Conservation (phyloP, 495 filamentous ascomycete species). For the Xylaria bambusicola region DNA sequence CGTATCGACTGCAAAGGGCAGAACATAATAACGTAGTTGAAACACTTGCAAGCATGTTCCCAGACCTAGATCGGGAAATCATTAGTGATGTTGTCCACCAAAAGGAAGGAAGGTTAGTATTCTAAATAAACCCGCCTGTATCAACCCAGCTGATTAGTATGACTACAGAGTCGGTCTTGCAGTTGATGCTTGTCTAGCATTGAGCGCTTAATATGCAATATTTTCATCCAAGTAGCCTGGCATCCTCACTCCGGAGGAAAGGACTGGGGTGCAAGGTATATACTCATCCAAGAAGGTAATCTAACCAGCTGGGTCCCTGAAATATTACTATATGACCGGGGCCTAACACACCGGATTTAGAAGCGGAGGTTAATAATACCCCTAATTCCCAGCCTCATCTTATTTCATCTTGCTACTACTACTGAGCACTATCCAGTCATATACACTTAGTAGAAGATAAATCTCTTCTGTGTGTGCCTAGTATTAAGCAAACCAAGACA, state of each 20-base stretch:
- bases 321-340: slow-evolving; percentile 7
- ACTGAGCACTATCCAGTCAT: background rate
- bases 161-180: slow-evolving; percentile 75
- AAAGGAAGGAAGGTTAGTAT: slow-evolving; percentile 83
- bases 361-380: slow-evolving; percentile 11
- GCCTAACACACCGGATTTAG: slow-evolving; percentile 6
- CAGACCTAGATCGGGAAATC: slow-evolving; percentile 83
- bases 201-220: slow-evolving; percentile 63
- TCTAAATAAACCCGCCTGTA: background rate
- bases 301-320: background rate
- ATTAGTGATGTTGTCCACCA: slow-evolving; percentile 92
- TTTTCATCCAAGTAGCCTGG: no score
- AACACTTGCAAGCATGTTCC: slow-evolving; percentile 90
- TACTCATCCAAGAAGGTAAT: background rate
- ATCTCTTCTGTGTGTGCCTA: background rate
- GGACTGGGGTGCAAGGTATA: background rate
- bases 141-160: slow-evolving; percentile 24
- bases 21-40: slow-evolving; percentile 93
- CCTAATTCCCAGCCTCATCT: background rate
- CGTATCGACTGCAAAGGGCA: slow-evolving; percentile 75
- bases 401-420: background rate
- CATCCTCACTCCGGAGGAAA: no score
- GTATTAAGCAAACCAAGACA: background rate
- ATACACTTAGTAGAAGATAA: slow-evolving; percentile 2
- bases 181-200: slow-evolving; percentile 86